Evolutionary conservation across 2,329 filamentous ascomycete genomes (phyloP).

Genomic region (Claviceps capensis): DNA sequence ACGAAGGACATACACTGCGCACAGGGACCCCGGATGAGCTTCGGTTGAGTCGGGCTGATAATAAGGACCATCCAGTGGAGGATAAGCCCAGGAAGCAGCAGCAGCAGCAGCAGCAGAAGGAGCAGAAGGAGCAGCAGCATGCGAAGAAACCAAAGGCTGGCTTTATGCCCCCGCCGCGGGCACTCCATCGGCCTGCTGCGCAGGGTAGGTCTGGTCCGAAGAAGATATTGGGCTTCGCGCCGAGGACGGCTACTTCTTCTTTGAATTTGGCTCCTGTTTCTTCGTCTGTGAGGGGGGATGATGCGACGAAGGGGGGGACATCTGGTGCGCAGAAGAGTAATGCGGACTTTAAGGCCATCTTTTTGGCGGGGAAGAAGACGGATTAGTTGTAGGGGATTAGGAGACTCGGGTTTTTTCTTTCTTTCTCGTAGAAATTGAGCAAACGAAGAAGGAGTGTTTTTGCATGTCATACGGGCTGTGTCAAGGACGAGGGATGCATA

Average conservation of each 20-base stretch:
- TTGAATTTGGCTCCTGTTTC: neutral
- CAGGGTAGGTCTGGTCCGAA: conserved; percentile 27
- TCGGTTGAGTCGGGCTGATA: conserved; percentile 34
- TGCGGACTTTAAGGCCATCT: conserved; percentile 44
- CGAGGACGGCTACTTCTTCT: conserved; percentile 11
- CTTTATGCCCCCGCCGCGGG: conserved; percentile 31
- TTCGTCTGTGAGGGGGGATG: conserved; percentile 6
- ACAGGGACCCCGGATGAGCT: conserved; percentile 42
- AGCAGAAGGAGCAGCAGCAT: conserved; percentile 2
- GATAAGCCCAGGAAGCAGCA: neutral
- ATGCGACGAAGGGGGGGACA: conserved; percentile 6
- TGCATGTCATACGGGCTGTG: too few relatives aligned
- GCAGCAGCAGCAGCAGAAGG: neutral
- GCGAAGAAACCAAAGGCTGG: conserved; percentile 5
- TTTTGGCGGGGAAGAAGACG: conserved; percentile 18
- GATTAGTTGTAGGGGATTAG: neutral
- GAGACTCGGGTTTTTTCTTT: neutral
- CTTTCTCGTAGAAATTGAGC: neutral
- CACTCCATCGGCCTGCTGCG: conserved; percentile 27
- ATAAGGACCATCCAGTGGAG: conserved; percentile 12
- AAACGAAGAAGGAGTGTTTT: too few relatives aligned
- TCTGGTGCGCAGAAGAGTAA: conserved; percentile 33
- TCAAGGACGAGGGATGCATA: too few relatives aligned
- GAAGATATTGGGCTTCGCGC: conserved; percentile 29
- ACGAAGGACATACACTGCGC: conserved; percentile 39